Base-by-base conservation (phyloP, 208 protist genomes). In the Angomonas ambiguus region DNA sequence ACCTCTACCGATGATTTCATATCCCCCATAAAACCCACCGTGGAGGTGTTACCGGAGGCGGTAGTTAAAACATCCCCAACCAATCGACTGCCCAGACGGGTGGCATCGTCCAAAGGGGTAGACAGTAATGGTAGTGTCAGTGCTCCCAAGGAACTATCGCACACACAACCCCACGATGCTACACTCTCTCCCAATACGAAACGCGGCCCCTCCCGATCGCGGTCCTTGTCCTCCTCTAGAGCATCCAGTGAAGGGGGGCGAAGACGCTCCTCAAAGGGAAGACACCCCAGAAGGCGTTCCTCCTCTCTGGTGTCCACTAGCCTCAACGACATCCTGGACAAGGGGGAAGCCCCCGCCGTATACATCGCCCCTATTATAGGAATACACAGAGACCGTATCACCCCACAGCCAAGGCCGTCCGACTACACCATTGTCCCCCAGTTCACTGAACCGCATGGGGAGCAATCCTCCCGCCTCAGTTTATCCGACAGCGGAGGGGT, bases 1-100 rank as follows among this genome's bases (percentile, higher is more conserved):
- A 53, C 45, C 8, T 53, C 45, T 53, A 53, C 18, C 20, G 45
- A 53, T 8, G 45, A 53, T 24, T 53, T 53, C 20, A 53, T 53
- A 8, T 53, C 45, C 10, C 45, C 45, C 20, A 24, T 53, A 3
- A 53, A 53, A 24, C 45, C 45, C 10, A 24, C 10, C 10, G 18
- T 8, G 4, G 20, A 27, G 18, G 45, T n/a, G 8, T 13, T 20
- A 4, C 18, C 10, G 3, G 45, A 27, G 45, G 45, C 5, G 45
- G 8, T 5, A 3, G 45, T 27, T 27, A 13, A 5, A 4, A 5
- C 18, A 20, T 20, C 18, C 3, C 45, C 18, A 5, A 27, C 45
- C 16, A 20, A 20, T 20, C 18, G 20, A 53, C 35, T 41, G 35
- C 35, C 35, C 13, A 3, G 16, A n/a, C 45, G 45, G 20, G 18